Evolutionary conservation across 208 protist genomes (phyloP).

Genomic region (Wallacemonas sp.): DNA sequence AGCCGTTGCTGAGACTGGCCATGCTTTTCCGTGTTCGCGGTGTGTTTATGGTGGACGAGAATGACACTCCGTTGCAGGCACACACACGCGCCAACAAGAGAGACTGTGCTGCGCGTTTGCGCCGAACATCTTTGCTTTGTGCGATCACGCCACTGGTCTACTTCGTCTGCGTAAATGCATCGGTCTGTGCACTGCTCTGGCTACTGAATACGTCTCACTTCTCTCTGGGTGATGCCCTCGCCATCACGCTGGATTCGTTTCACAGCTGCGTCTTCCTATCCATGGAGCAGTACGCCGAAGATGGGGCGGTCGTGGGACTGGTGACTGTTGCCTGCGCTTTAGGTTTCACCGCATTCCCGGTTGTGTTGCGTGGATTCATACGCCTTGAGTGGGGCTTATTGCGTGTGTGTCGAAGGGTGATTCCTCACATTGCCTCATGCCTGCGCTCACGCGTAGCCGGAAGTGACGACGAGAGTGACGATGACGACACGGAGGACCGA

Average conservation of each 20-base stretch:
- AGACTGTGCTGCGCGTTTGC: slow-evolving; percentile 40
- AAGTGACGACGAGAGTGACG: not conserved
- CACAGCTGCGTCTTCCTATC: slow-evolving; percentile 72
- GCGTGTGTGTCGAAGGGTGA: not conserved
- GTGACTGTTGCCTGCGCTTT: slow-evolving; percentile 55
- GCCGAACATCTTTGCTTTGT: slow-evolving; percentile 51
- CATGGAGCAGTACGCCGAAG: slow-evolving; percentile 51
- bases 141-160: slow-evolving; percentile 49
- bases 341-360: slow-evolving; percentile 74
- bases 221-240: slow-evolving; percentile 30
- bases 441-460: not conserved
- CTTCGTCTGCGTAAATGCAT: slow-evolving; percentile 39
- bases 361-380: slow-evolving; percentile 60
- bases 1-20: slow-evolving; percentile 63
- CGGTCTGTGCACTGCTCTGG: slow-evolving; percentile 37
- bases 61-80: slow-evolving; percentile 45
- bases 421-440: not conserved
- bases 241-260: slow-evolving; percentile 57
- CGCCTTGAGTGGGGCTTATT: slow-evolving; percentile 34
- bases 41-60: slow-evolving; percentile 30
- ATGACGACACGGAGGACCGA: slow-evolving; percentile 2
- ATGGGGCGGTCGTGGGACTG: slow-evolving; percentile 44
- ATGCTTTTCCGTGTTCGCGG: slow-evolving; percentile 48
- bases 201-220: slow-evolving; percentile 46
- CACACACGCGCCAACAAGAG: slow-evolving; percentile 41